Percentiles rank a stretch among this genome's conserved stretches.
These are phyloP conservation scores for Pseudocercospora macadamiae DNA, from an alignment of 2,329 filamentous ascomycete genomes.

Conservation along the genomic window DNA sequence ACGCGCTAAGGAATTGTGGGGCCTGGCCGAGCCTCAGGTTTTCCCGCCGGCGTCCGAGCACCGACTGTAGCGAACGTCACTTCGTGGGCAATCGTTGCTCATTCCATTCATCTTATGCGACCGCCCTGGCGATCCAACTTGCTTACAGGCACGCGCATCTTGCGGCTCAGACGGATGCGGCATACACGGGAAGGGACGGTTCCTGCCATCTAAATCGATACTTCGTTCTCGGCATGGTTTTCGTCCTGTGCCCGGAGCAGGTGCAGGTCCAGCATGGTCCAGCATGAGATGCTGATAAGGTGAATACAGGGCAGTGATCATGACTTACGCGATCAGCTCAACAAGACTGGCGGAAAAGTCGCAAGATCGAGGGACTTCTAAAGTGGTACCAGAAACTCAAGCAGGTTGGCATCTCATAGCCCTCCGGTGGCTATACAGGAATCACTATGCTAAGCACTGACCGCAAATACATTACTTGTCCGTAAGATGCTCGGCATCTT, in stretches of 20 bases:
- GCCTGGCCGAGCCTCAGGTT: neutral
- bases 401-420: neutral
- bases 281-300: neutral
- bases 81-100: neutral
- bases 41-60: slow-evolving; percentile 1
- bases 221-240: neutral
- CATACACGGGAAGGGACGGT: neutral
- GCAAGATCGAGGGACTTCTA: neutral
- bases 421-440: neutral
- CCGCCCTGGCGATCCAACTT: neutral
- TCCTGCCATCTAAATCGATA: neutral
- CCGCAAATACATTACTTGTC: neutral
- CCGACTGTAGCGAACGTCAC: neutral
- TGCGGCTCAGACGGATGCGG: slow-evolving; percentile 7
- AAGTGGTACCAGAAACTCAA: no score
- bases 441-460: neutral
- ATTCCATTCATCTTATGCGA: neutral
- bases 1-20: neutral
- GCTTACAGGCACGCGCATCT: neutral
- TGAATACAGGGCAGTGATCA: neutral
- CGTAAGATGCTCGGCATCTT: neutral
- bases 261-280: neutral
- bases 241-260: slow-evolving; percentile 4
- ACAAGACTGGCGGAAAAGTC: neutral
- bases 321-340: neutral